These are phyloP conservation scores for Podaxis pistillaris DNA, from an alignment of 768 basidiomycete species.

Conservation along the genomic window DNA sequence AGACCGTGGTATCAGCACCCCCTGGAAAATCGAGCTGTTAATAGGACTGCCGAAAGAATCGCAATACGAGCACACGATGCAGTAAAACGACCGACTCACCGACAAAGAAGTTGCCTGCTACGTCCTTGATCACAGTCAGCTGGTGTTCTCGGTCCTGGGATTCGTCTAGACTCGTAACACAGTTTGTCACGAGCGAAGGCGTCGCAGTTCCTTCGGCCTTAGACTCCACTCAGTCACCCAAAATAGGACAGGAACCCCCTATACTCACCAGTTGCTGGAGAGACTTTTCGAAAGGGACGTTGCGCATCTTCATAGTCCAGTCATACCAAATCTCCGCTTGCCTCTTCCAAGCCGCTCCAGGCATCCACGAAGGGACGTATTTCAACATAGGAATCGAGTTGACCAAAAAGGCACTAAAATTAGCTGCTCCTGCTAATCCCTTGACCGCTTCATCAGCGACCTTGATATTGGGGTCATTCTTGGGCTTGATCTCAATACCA, in stretches of 20 bases:
- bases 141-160: slow-evolving; percentile 16
- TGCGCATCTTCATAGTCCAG: slow-evolving; percentile 22
- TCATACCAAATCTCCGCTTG: slow-evolving; percentile 32
- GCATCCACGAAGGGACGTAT: slow-evolving; percentile 37
- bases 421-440: slow-evolving; percentile 26
- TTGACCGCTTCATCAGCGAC: slow-evolving; percentile 28
- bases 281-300: slow-evolving; percentile 25
- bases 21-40: slow-evolving; percentile 11
- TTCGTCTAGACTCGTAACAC: slow-evolving; percentile 18
- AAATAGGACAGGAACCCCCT: not conserved
- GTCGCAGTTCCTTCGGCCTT: slow-evolving; percentile 20
- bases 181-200: slow-evolving; percentile 19
- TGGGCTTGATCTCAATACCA: slow-evolving; percentile 29
- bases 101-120: slow-evolving; percentile 23
- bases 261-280: slow-evolving; percentile 21
- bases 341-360: slow-evolving; percentile 35
- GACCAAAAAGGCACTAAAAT: slow-evolving; percentile 34
- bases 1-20: slow-evolving; percentile 24
- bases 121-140: slow-evolving; percentile 19
- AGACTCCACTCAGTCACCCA: not conserved
- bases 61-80: not conserved
- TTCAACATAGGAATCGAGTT: slow-evolving; percentile 32
- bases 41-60: not conserved
- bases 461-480: slow-evolving; percentile 33
- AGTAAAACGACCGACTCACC: slow-evolving; percentile 13